Evolutionary conservation across 2,329 filamentous ascomycete species (phyloP).

Genomic region (Apiospora rasikravindrae): DNA sequence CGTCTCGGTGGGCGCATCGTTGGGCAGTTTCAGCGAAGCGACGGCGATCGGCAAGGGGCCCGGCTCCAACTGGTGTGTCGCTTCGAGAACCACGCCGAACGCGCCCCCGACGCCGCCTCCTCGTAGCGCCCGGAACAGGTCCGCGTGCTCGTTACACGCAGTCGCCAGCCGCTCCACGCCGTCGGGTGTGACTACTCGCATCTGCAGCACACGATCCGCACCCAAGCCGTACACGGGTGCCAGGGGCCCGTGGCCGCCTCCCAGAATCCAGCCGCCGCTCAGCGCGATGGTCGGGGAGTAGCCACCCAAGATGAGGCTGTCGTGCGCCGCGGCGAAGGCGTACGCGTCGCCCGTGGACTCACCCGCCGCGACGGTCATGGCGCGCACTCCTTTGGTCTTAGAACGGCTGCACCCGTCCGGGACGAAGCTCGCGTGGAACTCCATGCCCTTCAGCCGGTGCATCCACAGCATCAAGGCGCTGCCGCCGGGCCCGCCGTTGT

Average conservation of each 20-base stretch:
- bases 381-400: slow-evolving; percentile 21
- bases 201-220: slow-evolving; percentile 36
- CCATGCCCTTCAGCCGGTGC: slow-evolving; percentile 33
- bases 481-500: slow-evolving; percentile 32
- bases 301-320: slow-evolving; percentile 34
- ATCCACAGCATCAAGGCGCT: slow-evolving; percentile 36
- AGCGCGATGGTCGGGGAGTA: slow-evolving; percentile 30
- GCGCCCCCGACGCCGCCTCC: slow-evolving; percentile 51
- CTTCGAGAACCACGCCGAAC: slow-evolving; percentile 49
- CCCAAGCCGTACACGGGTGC: slow-evolving; percentile 36
- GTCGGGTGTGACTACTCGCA: slow-evolving; percentile 35
- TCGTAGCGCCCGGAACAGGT: slow-evolving; percentile 55
- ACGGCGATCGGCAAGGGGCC: slow-evolving; percentile 39
- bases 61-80: slow-evolving; percentile 48
- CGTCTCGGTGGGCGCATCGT: slow-evolving; percentile 30
- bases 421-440: slow-evolving; percentile 29
- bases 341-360: slow-evolving; percentile 35
- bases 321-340: slow-evolving; percentile 32
- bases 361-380: slow-evolving; percentile 38
- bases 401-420: slow-evolving; percentile 29
- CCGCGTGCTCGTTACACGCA: slow-evolving; percentile 40
- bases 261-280: slow-evolving; percentile 37
- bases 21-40: slow-evolving; percentile 33
- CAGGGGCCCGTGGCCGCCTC: slow-evolving; percentile 37
- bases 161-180: slow-evolving; percentile 35